Percentiles rank a stretch among this genome's conserved stretches.
Conservation (phyloP, 2,329 filamentous ascomycete genomes). For the Trichoderma citrinoviride region DNA sequence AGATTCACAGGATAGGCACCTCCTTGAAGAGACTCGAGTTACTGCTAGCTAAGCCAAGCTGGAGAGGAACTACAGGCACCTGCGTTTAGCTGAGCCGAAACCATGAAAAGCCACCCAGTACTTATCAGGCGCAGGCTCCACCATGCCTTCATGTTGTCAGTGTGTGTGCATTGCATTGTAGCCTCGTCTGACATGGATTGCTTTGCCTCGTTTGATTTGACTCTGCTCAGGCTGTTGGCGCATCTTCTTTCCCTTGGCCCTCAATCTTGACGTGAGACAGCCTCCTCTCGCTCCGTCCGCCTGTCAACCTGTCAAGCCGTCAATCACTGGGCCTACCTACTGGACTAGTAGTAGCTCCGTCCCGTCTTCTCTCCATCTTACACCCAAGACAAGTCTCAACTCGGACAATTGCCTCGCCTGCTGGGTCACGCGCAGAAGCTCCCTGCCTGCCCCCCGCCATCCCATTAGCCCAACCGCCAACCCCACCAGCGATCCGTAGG, state of each 20-base stretch:
- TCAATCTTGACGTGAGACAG: constrained; percentile 8
- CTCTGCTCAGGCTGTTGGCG: no score
- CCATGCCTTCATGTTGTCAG: neutral
- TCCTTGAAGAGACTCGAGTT: no score
- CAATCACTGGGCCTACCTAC: neutral
- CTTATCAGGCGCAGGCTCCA: neutral
- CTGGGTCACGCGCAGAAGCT: constrained; percentile 10
- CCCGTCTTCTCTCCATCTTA: neutral
- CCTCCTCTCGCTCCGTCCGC: neutral
- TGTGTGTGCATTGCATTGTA: no score
- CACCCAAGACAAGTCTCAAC: neutral
- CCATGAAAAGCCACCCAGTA: neutral
- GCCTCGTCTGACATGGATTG: no score
- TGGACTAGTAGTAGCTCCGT: no score
- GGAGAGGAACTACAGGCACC: no score
- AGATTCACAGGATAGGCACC: no score
- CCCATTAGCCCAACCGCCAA: neutral
- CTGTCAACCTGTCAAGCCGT: no score
- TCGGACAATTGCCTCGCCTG: neutral
- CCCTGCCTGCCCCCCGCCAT: neutral
- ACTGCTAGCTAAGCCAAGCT: no score
- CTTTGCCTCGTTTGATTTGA: no score
- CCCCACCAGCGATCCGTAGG: neutral
- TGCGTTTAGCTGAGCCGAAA: no score
- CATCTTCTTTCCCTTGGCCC: neutral